Conservation (phyloP, 2,329 filamentous ascomycete species). For the Westerdykella sp. region DNA sequence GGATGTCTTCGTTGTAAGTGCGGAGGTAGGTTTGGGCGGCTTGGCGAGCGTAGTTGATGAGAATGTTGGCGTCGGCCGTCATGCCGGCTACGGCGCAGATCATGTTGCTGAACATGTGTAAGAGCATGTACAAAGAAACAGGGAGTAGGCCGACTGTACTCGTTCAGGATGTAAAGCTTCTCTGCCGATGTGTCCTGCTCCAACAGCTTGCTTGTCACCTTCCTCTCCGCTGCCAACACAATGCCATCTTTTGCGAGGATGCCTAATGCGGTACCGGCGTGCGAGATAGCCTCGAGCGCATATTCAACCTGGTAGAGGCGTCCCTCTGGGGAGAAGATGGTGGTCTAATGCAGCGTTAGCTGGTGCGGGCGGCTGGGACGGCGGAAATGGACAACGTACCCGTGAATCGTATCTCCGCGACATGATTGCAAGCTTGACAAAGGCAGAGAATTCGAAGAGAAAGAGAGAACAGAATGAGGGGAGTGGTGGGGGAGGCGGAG, state of each 20-base stretch:
- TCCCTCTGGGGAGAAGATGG: constrained; percentile 98
- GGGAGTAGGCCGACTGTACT: constrained; percentile 54
- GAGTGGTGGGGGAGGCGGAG: constrained; percentile 16
- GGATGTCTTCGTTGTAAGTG: constrained; percentile 99
- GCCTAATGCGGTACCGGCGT: constrained; percentile 92
- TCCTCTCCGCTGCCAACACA: constrained; percentile 93
- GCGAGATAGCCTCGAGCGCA: constrained; percentile 96
- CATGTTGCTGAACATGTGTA: constrained; percentile 70
- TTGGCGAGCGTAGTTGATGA: constrained; percentile 99
- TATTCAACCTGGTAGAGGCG: constrained; percentile 99
- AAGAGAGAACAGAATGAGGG: constrained; percentile 4
- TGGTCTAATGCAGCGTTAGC: constrained; percentile 59
- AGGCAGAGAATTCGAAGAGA: constrained; percentile 1
- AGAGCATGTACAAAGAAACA: neutral
- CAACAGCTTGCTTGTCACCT: constrained; percentile 97
- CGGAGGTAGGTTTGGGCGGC: constrained; percentile 95
- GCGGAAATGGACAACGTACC: constrained; percentile 50
- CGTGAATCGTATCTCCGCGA: constrained; percentile 96
- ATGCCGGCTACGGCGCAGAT: constrained; percentile 98
- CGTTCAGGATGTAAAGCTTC: constrained; percentile 99
- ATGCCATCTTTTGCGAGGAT: constrained; percentile 98
- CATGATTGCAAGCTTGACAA: constrained; percentile 51
- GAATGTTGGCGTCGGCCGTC: constrained; percentile 99
- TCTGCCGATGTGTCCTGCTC: constrained; percentile 99
- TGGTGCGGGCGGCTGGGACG: constrained; percentile 1